Evolutionary conservation across 225 moss, liverwort and hornwort genomes (phyloP).

Genomic region (Physcomitrium patens): DNA sequence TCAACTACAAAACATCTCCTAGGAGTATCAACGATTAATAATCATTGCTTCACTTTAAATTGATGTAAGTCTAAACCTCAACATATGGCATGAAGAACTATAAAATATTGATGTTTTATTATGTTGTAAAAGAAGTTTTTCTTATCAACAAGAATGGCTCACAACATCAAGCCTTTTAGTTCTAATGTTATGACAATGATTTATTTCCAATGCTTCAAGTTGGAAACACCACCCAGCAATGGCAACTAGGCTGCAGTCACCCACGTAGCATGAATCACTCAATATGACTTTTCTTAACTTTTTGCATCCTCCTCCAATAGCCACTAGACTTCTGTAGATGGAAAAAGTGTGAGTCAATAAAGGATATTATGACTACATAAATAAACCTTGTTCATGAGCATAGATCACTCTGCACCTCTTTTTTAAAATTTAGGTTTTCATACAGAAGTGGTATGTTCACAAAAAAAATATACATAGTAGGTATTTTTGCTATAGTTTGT

Average conservation of each 20-base stretch:
- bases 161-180: constrained; percentile 75
- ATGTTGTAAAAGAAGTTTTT: background rate
- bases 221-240: constrained; percentile 74
- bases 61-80: background rate
- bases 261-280: constrained; percentile 74
- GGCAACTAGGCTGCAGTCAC: constrained; percentile 73
- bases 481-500: background rate
- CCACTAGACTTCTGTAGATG: constrained; percentile 62
- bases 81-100: background rate
- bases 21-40: background rate
- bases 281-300: constrained; percentile 64
- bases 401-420: constrained; percentile 5
- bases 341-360: constrained; percentile 19
- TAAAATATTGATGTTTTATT: background rate
- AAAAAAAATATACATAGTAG: background rate
- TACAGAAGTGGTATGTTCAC: background rate
- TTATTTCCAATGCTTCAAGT: constrained; percentile 66
- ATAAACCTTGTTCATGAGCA: background rate
- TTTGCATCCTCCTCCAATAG: constrained; percentile 75
- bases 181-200: constrained; percentile 85
- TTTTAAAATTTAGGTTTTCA: constrained; percentile 9
- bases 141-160: constrained; percentile 73
- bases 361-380: background rate
- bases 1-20: background rate
- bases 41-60: background rate